These are phyloP conservation scores for Phytophthora pisi DNA, from an alignment of 352 stramenopile species.

Conservation along the genomic window DNA sequence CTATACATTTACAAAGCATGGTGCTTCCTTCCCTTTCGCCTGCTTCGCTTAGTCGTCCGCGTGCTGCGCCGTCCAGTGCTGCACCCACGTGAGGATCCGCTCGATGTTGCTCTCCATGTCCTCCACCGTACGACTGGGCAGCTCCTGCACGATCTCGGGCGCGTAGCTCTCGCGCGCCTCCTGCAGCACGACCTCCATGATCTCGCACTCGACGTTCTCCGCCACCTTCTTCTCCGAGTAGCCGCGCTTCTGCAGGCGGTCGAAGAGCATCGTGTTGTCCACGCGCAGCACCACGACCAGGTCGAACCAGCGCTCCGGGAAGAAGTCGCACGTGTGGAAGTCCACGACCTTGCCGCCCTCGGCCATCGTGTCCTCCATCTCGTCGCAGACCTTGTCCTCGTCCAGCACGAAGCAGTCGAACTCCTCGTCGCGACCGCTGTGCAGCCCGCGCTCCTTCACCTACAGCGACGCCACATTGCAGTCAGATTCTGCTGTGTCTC, in stretches of 20 bases:
- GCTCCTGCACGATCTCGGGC: conserved; percentile 95
- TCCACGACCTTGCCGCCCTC: conserved; percentile 93
- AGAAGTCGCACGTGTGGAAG: conserved; percentile 98
- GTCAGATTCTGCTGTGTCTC: conserved; percentile 6
- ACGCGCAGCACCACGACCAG: conserved; percentile 92
- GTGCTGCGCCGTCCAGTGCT: conserved; percentile 91
- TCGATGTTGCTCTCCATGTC: conserved; percentile 97
- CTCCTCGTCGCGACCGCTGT: conserved; percentile 91
- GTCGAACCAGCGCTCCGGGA: conserved; percentile 98
- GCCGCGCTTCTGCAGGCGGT: conserved; percentile 84
- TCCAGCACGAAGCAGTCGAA: conserved; percentile 97
- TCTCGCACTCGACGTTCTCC: conserved; percentile 98
- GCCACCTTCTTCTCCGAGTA: conserved; percentile 96
- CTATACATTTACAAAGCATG: conserved; percentile 37
- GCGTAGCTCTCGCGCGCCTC: conserved; percentile 96
- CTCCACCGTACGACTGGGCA: conserved; percentile 94
- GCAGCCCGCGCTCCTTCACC: conserved; percentile 77
- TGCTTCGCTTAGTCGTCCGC: conserved; percentile 22
- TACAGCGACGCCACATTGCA: conserved; percentile 23
- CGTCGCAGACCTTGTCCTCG: conserved; percentile 97
- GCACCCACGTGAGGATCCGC: conserved; percentile 90
- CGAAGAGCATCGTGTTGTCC: conserved; percentile 94
- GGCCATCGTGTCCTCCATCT: conserved; percentile 93
- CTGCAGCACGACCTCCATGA: conserved; percentile 98
- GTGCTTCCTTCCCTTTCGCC: conserved; percentile 10